These are phyloP conservation scores for Polyplosphaeria fusca DNA, from an alignment of 495 filamentous ascomycete species.

Conservation along the genomic window DNA sequence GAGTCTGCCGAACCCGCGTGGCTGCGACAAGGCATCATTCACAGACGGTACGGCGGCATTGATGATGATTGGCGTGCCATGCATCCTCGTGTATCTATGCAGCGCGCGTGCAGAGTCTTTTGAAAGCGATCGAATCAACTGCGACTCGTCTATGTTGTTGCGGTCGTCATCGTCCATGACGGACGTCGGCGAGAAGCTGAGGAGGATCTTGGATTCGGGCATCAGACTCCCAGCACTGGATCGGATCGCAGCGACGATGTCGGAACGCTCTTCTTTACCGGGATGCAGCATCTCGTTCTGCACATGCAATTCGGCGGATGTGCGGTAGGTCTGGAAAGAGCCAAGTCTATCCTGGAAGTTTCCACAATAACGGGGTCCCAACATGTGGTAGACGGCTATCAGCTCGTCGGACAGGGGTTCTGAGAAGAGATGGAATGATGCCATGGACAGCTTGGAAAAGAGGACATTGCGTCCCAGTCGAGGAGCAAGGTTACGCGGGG, in stretches of 20 bases:
- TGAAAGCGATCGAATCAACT: conserved; percentile 72
- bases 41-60: conserved; percentile 85
- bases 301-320: conserved; percentile 86
- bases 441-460: conserved; percentile 79
- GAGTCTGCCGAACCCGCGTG: conserved; percentile 75
- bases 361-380: conserved; percentile 86
- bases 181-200: conserved; percentile 76
- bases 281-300: conserved; percentile 89
- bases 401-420: conserved; percentile 89
- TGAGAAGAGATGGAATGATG: conserved; percentile 81
- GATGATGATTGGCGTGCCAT: conserved; percentile 74
- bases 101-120: conserved; percentile 69
- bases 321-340: conserved; percentile 93
- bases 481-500: conserved; percentile 83
- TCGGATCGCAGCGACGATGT: conserved; percentile 84
- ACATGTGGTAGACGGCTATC: conserved; percentile 81
- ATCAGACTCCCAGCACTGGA: conserved; percentile 75
- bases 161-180: conserved; percentile 73
- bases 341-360: conserved; percentile 96
- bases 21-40: conserved; percentile 76
- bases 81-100: conserved; percentile 66
- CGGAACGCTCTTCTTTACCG: conserved; percentile 86
- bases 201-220: conserved; percentile 75
- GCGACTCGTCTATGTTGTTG: conserved; percentile 66
- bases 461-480: conserved; percentile 74